Base-by-base conservation (phyloP, 495 filamentous ascomycete species). In the Podospora pseudoanserina region DNA sequence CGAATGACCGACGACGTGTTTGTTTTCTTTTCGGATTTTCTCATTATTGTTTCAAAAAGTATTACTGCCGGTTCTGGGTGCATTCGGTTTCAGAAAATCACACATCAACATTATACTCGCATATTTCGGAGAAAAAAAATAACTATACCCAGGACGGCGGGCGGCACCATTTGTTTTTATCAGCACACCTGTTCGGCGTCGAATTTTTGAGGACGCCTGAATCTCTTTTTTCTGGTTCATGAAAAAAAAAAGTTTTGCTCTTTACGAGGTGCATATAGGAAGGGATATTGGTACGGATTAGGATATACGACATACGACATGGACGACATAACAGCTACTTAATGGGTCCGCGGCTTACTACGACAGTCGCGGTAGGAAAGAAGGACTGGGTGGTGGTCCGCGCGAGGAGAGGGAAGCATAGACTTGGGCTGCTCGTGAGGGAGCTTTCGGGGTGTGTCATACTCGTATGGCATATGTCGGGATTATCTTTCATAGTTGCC, bases 161-260 rank as follows among this genome's bases (percentile, higher is more conserved):
- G 19, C 15, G 39, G 63, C 28, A 64, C 19, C n/a, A 54, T 65
- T 19, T 68, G 44, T 18, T 65, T 32, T 62, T 55, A 64, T 53
- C 1, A 30, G 63, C 53, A 65, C 39, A 62, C 64, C 66, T 69
- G 55, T 34, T 63, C 60, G 60, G 65, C 64, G 60, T 60, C 15
- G 34, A 20, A 20, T 65, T 65, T 62, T 62, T 20, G 53, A 55
- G 39, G 30, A 26, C 20, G 9, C 23, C 23, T 15, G n/a, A n/a
- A 53, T 20, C 23, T 15, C 15, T 49, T 49, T 49, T 49, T 49
- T 49, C 39, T 49, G 26, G 56, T 62, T 59, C n/a, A n/a, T 54
- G 55, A 23, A 16, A 27, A 16, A 16, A 61, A 70, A 70, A 70
- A 65, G 61, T 70, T 70, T 70, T 70, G 69, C 65, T 67, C 44